Evolutionary conservation across 2,329 filamentous ascomycete species (phyloP).

Genomic region (Dothistroma septosporum): DNA sequence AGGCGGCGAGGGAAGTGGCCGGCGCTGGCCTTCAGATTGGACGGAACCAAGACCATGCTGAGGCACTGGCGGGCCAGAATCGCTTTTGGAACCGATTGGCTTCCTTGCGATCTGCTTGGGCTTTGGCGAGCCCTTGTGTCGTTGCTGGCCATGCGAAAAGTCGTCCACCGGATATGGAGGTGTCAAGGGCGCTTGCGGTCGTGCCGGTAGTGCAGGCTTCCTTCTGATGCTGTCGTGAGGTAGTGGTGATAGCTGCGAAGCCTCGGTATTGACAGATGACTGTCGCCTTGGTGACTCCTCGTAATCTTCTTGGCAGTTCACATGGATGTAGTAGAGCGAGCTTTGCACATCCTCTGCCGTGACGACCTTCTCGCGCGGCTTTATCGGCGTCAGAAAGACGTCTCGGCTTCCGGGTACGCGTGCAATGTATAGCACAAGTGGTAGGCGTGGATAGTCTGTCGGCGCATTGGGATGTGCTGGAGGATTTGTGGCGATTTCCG

Average conservation of each 20-base stretch:
- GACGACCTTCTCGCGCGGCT: slow-evolving; percentile 83
- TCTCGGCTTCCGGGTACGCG: slow-evolving; percentile 89
- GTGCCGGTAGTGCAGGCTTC: slow-evolving; percentile 20
- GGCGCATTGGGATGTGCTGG: slow-evolving; percentile 80
- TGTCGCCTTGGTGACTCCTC: slow-evolving; percentile 32
- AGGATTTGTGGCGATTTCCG: slow-evolving; percentile 76
- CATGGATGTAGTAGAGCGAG: slow-evolving; percentile 87
- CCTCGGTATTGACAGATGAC: slow-evolving; percentile 24
- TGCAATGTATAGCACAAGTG: slow-evolving; percentile 84
- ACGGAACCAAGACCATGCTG: slow-evolving; percentile 11
- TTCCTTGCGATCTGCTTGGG: slow-evolving; percentile 24
- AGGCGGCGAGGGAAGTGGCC: slow-evolving; percentile 28
- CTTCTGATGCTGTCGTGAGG: slow-evolving; percentile 14
- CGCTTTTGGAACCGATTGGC: slow-evolving; percentile 17
- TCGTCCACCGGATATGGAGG: slow-evolving; percentile 22
- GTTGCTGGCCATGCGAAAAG: slow-evolving; percentile 4
- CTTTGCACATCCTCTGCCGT: slow-evolving; percentile 80
- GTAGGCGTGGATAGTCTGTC: slow-evolving; percentile 62
- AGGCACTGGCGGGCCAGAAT: background rate
- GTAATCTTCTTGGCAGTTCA: slow-evolving; percentile 59
- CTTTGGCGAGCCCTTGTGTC: slow-evolving; percentile 11
- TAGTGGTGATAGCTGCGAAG: slow-evolving; percentile 18
- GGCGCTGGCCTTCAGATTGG: slow-evolving; percentile 19
- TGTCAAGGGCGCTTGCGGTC: slow-evolving; percentile 15
- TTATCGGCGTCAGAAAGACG: slow-evolving; percentile 85